A percentile compares a stretch with the other conserved stretches of the same genome.
Evolutionary conservation across 2,329 filamentous ascomycete species (phyloP).

Genomic region (Alternaria sp.): DNA sequence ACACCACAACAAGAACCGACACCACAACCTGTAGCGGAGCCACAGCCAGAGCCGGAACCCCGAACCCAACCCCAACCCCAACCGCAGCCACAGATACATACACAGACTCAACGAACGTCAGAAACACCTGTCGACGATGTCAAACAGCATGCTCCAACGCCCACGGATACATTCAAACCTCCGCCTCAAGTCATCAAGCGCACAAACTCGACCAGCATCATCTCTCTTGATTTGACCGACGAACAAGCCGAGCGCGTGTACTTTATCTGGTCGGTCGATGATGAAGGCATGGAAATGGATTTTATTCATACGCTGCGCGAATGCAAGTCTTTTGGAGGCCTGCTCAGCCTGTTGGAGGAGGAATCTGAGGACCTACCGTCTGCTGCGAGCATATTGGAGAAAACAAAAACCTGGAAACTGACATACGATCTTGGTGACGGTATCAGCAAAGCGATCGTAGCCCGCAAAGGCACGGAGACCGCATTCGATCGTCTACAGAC

Average conservation of each 20-base stretch:
- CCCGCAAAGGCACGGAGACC: slow-evolving; percentile 10
- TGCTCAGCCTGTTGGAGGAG: slow-evolving; percentile 5
- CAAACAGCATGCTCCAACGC: neutral
- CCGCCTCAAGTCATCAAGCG: neutral
- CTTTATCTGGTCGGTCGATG: slow-evolving; percentile 13
- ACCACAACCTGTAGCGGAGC: neutral
- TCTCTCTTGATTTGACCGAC: slow-evolving; percentile 7
- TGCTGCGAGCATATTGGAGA: slow-evolving; percentile 2
- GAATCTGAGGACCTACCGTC: slow-evolving; percentile 6
- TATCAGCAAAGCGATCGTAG: slow-evolving; percentile 11
- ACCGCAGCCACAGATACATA: neutral
- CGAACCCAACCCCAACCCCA: neutral
- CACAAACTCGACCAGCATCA: neutral
- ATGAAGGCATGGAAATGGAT: slow-evolving; percentile 12
- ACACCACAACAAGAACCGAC: neutral
- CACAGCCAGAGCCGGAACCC: neutral
- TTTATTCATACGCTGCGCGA: slow-evolving; percentile 9
- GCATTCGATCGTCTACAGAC: slow-evolving; percentile 15
- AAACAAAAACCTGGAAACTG: slow-evolving; percentile 14
- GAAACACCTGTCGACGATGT: neutral
- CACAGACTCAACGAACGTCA: neutral
- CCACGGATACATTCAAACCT: neutral
- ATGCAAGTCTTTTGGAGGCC: slow-evolving; percentile 12
- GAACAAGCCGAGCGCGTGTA: slow-evolving; percentile 12
- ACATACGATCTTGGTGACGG: slow-evolving; percentile 8